These are phyloP conservation scores for Neofusicoccum kwambonambiense DNA, from an alignment of 2,329 filamentous ascomycete genomes.

Conservation along the genomic window DNA sequence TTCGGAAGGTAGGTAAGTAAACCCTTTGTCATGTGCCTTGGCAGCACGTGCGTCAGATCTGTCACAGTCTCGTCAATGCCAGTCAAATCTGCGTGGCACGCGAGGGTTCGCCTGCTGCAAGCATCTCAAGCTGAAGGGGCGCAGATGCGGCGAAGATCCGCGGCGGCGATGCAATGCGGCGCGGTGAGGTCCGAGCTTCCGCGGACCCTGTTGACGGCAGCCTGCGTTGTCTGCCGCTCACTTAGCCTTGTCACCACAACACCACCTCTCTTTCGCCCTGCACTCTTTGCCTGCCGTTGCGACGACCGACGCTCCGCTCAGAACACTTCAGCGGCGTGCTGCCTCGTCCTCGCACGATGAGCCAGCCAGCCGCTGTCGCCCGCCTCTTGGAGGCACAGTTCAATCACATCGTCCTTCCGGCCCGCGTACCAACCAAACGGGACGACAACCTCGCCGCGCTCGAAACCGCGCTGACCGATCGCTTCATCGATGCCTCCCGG, in stretches of 20 bases:
- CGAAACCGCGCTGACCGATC: slow-evolving; percentile 30
- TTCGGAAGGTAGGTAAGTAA: too few species aligned
- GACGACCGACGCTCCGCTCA: not conserved
- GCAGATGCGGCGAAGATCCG: too few species aligned
- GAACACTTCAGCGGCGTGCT: not conserved
- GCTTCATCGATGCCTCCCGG: slow-evolving; percentile 12
- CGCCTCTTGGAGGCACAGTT: slow-evolving; percentile 27
- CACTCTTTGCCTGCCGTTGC: not conserved
- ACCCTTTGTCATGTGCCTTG: too few species aligned
- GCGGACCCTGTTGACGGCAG: too few species aligned
- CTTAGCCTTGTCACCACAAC: not conserved
- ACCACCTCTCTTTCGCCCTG: not conserved
- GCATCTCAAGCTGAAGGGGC: too few species aligned
- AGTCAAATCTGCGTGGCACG: too few species aligned
- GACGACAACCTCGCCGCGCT: slow-evolving; percentile 30
- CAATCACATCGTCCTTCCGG: slow-evolving; percentile 40
- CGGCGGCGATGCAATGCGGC: too few species aligned
- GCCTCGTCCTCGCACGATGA: not conserved
- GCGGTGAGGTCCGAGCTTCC: too few species aligned
- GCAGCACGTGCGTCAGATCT: too few species aligned
- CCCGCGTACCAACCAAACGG: slow-evolving; percentile 36
- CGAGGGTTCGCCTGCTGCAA: too few species aligned
- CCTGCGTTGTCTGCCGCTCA: not conserved
- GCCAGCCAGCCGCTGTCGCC: not conserved
- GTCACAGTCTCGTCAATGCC: too few species aligned